A percentile compares a stretch with the other conserved stretches of the same genome.
Conservation (phyloP, 192 early-diverging fungal species). For the Paraglomus brasilianum region DNA sequence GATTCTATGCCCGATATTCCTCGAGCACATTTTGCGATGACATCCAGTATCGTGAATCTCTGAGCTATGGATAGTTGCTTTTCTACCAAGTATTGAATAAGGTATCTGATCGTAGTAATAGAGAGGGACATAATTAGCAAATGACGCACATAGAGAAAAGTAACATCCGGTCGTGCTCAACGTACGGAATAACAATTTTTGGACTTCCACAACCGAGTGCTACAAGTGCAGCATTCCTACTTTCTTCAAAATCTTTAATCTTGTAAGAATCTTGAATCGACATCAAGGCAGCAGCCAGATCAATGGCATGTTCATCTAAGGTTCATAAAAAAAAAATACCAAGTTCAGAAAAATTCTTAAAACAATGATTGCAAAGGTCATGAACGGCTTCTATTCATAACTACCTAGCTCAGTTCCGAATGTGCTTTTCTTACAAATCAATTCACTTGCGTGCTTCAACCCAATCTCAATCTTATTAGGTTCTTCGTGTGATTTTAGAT, state of each 20-base stretch:
- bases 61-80: slow-evolving; percentile 14
- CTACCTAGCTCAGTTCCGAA: slow-evolving; percentile 27
- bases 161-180: background rate
- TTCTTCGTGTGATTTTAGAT: slow-evolving; percentile 17
- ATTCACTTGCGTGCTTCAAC: slow-evolving; percentile 5
- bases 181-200: slow-evolving; percentile 21
- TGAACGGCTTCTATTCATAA: background rate
- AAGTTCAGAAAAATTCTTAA: no score
- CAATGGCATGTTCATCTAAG: slow-evolving; percentile 25
- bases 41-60: slow-evolving; percentile 6
- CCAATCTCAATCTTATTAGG: slow-evolving; percentile 25
- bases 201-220: slow-evolving; percentile 27
- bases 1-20: slow-evolving; percentile 18
- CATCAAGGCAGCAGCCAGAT: slow-evolving; percentile 10
- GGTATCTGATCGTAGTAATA: background rate
- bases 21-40: slow-evolving; percentile 8
- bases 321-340: background rate
- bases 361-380: no score
- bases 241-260: slow-evolving; percentile 26
- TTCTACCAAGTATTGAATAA: slow-evolving; percentile 29
- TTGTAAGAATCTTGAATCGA: slow-evolving; percentile 13
- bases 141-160: background rate
- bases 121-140: no score
- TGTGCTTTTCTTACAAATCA: slow-evolving; percentile 16
- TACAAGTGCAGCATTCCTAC: slow-evolving; percentile 12